These are phyloP conservation scores for Trametes gibbosa DNA, from an alignment of 768 basidiomycete species.

Conservation along the genomic window DNA sequence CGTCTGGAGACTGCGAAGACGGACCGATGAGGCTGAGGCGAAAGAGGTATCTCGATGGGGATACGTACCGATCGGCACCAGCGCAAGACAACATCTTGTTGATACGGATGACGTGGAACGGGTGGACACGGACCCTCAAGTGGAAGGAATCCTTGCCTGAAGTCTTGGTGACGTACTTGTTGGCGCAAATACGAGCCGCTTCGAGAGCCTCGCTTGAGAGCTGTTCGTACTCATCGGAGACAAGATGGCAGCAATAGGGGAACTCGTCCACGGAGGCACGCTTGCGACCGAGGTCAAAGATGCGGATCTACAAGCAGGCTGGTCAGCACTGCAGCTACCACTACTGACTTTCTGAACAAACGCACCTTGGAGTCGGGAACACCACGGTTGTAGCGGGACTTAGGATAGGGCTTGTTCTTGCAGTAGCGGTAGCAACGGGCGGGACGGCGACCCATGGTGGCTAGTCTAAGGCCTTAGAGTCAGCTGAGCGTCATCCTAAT, in stretches of 20 bases:
- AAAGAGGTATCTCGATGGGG: too few species aligned
- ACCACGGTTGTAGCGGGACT: slow-evolving; percentile 96
- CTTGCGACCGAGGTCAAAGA: slow-evolving; percentile 95
- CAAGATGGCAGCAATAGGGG: slow-evolving; percentile 94
- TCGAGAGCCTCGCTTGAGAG: slow-evolving; percentile 94
- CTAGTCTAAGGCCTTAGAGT: not conserved
- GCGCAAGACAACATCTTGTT: slow-evolving; percentile 99
- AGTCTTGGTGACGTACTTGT: slow-evolving; percentile 99
- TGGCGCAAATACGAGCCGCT: slow-evolving; percentile 98
- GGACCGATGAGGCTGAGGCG: too few species aligned
- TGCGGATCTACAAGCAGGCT: slow-evolving; percentile 67
- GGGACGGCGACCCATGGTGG: slow-evolving; percentile 92
- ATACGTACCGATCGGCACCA: slow-evolving; percentile 87
- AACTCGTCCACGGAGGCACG: slow-evolving; percentile 97
- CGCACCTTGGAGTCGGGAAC: slow-evolving; percentile 90
- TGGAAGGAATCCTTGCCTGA: slow-evolving; percentile 99
- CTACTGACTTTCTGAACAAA: not conserved
- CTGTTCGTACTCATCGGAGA: slow-evolving; percentile 98
- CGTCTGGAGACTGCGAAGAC: slow-evolving; percentile 67
- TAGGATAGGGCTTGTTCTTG: slow-evolving; percentile 99
- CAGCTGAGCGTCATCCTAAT: slow-evolving; percentile 25
- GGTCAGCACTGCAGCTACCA: not conserved
- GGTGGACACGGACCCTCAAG: slow-evolving; percentile 93
- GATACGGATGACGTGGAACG: slow-evolving; percentile 98
- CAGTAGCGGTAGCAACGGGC: slow-evolving; percentile 99